phyloP scores from a whole-genome alignment of 2,329 filamentous ascomycete genomes.

The Coniosporium uncinatum region DNA sequence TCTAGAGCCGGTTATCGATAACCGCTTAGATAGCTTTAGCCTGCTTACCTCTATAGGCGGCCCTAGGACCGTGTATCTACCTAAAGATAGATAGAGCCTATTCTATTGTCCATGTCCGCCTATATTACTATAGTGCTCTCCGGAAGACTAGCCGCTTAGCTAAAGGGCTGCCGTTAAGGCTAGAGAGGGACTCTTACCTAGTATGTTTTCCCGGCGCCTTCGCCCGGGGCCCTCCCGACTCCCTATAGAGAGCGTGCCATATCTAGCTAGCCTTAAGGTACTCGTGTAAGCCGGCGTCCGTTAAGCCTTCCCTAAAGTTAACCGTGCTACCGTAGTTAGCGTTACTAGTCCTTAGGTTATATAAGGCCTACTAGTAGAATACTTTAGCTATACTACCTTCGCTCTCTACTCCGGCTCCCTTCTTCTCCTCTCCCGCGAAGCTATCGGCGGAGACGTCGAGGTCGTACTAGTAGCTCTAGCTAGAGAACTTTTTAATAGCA shows the following conservation, averaged over 20 bases:
- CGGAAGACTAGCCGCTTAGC: neutral
- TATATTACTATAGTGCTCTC: too few species aligned
- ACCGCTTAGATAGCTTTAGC: neutral
- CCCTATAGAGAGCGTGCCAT: neutral
- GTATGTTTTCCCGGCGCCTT: too few species aligned
- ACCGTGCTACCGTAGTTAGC: neutral
- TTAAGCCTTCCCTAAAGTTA: constrained; percentile 1
- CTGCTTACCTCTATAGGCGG: neutral
- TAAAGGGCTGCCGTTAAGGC: neutral
- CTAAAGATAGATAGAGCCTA: too few species aligned
- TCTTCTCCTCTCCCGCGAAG: neutral
- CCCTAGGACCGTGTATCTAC: too few species aligned
- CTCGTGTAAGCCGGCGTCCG: neutral
- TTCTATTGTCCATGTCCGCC: too few species aligned
- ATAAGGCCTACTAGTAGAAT: neutral
- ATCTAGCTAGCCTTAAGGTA: neutral
- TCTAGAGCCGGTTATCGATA: neutral
- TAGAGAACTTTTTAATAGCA: neutral
- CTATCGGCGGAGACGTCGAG: neutral
- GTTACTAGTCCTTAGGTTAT: neutral
- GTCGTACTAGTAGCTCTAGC: neutral
- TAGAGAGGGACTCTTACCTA: neutral
- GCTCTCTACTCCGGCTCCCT: neutral
- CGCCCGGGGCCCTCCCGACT: too few species aligned
- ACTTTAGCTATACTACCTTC: constrained; percentile 1